Percentiles rank a stretch among this genome's conserved stretches.
These are phyloP conservation scores for Capsicum baccatum DNA, from an alignment of 257 asterid species.

Conservation along the genomic window DNA sequence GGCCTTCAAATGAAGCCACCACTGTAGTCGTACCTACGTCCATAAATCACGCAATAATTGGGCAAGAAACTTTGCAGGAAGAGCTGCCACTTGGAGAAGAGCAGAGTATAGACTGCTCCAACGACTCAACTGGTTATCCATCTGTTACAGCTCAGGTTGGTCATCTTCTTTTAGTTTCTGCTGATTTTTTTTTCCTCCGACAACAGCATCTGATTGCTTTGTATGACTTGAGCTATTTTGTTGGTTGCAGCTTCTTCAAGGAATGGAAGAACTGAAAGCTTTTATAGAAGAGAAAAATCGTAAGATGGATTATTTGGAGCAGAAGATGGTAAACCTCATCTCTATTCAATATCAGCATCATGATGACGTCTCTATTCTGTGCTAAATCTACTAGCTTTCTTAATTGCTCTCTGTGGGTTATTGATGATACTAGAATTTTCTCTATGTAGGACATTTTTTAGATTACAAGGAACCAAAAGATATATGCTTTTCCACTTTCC, in stretches of 20 bases:
- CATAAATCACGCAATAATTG: conserved; percentile 41
- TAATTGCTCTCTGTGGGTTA: background rate
- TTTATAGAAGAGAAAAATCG: conserved; percentile 54
- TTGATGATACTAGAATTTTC: background rate
- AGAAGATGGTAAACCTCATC: conserved; percentile 62
- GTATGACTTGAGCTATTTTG: background rate
- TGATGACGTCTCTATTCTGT: conserved; percentile 17
- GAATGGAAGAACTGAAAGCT: conserved; percentile 57
- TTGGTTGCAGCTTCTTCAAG: conserved; percentile 58
- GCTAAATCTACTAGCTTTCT: background rate
- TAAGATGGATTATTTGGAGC: conserved; percentile 52
- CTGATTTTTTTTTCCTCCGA: conserved; percentile 19
- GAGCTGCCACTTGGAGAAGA: conserved; percentile 40
- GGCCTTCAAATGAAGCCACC: conserved; percentile 40
- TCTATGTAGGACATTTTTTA: background rate
- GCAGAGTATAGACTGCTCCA: conserved; percentile 39
- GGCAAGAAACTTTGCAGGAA: conserved; percentile 41
- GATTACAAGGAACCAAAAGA: background rate
- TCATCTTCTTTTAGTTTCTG: conserved; percentile 29
- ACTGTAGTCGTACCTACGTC: conserved; percentile 39
- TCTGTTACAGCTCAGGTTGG: conserved; percentile 60
- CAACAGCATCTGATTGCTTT: background rate
- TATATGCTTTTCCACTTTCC: background rate
- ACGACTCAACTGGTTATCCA: conserved; percentile 47
- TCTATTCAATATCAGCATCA: background rate